Evolutionary conservation across 2,329 filamentous ascomycete species (phyloP).

Genomic region (Tolypocladium album): DNA sequence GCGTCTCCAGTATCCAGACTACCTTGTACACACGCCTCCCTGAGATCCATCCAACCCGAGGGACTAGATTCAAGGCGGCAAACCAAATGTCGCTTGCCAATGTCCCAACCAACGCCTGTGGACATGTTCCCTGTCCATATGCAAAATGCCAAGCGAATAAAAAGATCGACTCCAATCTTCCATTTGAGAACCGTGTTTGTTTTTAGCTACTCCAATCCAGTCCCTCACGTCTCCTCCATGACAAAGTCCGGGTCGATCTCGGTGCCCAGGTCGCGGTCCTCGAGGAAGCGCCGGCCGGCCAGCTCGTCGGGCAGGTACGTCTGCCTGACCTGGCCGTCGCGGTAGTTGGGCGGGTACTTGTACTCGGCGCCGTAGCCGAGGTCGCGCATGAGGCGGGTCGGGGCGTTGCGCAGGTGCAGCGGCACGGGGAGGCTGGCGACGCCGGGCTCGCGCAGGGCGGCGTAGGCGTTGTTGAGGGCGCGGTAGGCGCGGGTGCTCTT

Average conservation of each 20-base stretch:
- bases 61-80: neutral
- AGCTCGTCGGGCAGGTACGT: conserved; percentile 81
- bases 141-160: neutral
- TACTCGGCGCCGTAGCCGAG: conserved; percentile 85
- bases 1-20: neutral
- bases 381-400: conserved; percentile 86
- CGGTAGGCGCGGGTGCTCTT: conserved; percentile 86
- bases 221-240: conserved; percentile 18
- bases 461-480: conserved; percentile 68
- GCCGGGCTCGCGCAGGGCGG: conserved; percentile 72
- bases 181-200: neutral
- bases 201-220: neutral
- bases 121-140: neutral
- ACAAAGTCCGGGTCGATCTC: conserved; percentile 62
- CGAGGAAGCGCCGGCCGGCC: conserved; percentile 61
- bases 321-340: conserved; percentile 71
- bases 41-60: neutral
- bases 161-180: neutral
- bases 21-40: neutral
- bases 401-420: conserved; percentile 81
- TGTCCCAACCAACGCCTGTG: neutral
- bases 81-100: neutral
- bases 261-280: conserved; percentile 68
- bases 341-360: conserved; percentile 92
- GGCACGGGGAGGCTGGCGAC: conserved; percentile 75